These are phyloP conservation scores for Lentinula sp. DNA, from an alignment of 768 basidiomycete species.

Conservation along the genomic window DNA sequence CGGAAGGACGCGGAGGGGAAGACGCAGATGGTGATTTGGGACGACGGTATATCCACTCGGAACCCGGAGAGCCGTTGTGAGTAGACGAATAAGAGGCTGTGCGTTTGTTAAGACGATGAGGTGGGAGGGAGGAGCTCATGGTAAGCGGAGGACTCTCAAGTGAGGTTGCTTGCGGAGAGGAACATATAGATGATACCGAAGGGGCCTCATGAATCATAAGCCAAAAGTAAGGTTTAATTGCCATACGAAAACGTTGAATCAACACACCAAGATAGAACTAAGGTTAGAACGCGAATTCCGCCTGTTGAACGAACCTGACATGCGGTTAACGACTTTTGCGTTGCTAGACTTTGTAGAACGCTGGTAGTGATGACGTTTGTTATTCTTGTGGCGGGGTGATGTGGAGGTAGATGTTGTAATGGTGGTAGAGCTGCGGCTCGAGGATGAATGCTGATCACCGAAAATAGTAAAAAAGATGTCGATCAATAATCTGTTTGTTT, in stretches of 20 bases:
- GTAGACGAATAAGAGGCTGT: conserved; percentile 1
- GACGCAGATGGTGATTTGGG: conserved; percentile 27
- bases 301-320: conserved; percentile 5
- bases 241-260: background rate
- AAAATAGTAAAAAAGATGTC: background rate
- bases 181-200: conserved; percentile 10
- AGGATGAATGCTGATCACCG: conserved; percentile 1
- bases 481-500: background rate
- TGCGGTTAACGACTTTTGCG: conserved; percentile 7
- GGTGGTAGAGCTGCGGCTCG: conserved; percentile 3
- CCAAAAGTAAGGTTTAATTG: background rate
- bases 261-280: conserved; percentile 4
- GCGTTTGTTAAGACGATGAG: conserved; percentile 1
- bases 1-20: conserved; percentile 12
- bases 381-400: conserved; percentile 1
- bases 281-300: conserved; percentile 3
- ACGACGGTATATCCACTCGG: conserved; percentile 43
- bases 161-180: conserved; percentile 8
- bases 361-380: conserved; percentile 10
- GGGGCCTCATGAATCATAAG: conserved; percentile 6
- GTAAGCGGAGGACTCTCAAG: background rate
- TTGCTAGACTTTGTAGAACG: conserved; percentile 11
- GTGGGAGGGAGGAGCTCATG: background rate
- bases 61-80: background rate
- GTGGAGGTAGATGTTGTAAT: conserved; percentile 1